Percentiles rank a stretch among this genome's conserved stretches.
phyloP scores from a whole-genome alignment of 257 asterid species.

The Henckelia pumila region DNA sequence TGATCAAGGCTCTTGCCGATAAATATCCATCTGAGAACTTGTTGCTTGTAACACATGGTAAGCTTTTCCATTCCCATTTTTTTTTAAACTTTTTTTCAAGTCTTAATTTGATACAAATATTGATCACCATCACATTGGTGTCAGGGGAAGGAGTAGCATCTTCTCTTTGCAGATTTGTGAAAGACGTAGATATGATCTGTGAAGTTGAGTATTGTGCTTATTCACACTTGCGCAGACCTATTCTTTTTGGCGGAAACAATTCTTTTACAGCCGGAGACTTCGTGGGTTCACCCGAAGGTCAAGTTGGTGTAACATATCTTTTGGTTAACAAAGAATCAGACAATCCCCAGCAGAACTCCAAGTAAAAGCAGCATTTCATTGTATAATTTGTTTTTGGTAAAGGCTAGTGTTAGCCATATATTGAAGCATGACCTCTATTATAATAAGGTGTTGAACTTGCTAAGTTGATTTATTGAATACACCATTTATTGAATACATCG shows the following conservation, averaged over 20 bases:
- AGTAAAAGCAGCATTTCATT: not conserved
- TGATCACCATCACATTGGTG: constrained; percentile 2
- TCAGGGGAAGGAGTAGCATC: constrained; percentile 89
- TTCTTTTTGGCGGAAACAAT: constrained; percentile 33
- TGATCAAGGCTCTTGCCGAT: constrained; percentile 71
- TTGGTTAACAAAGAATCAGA: not conserved
- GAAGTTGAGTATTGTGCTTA: constrained; percentile 76
- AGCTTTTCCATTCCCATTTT: constrained; percentile 16
- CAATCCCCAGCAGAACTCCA: not conserved
- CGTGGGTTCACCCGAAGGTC: constrained; percentile 38
- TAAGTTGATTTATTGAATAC: not conserved
- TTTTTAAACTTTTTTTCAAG: not conserved
- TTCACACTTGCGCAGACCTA: constrained; percentile 42
- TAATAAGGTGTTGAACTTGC: not conserved
- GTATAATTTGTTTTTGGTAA: not conserved
- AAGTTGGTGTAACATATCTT: not conserved
- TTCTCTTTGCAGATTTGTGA: constrained; percentile 36
- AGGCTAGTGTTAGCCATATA: not conserved
- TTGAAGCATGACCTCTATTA: not conserved
- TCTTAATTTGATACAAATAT: not conserved
- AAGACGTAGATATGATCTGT: constrained; percentile 34
- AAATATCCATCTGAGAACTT: constrained; percentile 80
- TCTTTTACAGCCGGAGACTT: constrained; percentile 49
- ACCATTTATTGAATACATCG: not conserved
- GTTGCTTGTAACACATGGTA: constrained; percentile 87